Conservation (phyloP, 2,329 filamentous ascomycete species). For the Fusarium brevicatenulatum region DNA sequence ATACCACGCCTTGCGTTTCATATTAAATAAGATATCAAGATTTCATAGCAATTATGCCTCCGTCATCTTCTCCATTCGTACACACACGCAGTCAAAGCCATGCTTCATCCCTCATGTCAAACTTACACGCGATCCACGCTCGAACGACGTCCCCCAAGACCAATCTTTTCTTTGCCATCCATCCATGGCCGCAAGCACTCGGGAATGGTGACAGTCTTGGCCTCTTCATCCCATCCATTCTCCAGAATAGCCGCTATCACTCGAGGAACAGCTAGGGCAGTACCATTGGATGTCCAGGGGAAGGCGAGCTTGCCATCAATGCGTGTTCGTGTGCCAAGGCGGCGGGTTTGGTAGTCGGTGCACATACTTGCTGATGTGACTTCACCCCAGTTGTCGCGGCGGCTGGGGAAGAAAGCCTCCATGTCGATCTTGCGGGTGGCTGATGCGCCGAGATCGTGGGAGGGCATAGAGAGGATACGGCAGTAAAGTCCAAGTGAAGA, state of each 20-base stretch:
- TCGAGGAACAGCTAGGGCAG: constrained; percentile 88
- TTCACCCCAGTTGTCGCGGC: constrained; percentile 82
- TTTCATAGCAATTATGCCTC: constrained; percentile 18
- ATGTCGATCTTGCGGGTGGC: constrained; percentile 91
- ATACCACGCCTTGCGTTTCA: constrained; percentile 15
- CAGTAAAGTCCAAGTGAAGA: constrained; percentile 81
- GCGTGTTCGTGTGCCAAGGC: constrained; percentile 80
- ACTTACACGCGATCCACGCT: constrained; percentile 46
- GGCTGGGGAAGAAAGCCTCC: constrained; percentile 91
- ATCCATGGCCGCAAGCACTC: constrained; percentile 85
- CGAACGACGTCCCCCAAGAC: constrained; percentile 46
- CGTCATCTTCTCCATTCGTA: constrained; percentile 16
- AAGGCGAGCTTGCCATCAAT: constrained; percentile 70
- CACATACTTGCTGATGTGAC: constrained; percentile 91
- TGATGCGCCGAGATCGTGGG: constrained; percentile 86
- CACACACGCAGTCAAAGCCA: constrained; percentile 19
- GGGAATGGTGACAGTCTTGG: constrained; percentile 76
- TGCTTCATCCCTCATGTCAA: not conserved
- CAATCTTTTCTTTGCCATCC: constrained; percentile 77
- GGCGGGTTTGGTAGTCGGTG: constrained; percentile 91
- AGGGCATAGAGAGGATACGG: constrained; percentile 92
- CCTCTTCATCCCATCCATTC: constrained; percentile 83
- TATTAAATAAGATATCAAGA: constrained; percentile 30
- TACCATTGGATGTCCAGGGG: constrained; percentile 93
- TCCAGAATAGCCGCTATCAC: constrained; percentile 91